phyloP scores from a whole-genome alignment of 202 grass and related monocot species.

The Tripidium arundinaceum region DNA sequence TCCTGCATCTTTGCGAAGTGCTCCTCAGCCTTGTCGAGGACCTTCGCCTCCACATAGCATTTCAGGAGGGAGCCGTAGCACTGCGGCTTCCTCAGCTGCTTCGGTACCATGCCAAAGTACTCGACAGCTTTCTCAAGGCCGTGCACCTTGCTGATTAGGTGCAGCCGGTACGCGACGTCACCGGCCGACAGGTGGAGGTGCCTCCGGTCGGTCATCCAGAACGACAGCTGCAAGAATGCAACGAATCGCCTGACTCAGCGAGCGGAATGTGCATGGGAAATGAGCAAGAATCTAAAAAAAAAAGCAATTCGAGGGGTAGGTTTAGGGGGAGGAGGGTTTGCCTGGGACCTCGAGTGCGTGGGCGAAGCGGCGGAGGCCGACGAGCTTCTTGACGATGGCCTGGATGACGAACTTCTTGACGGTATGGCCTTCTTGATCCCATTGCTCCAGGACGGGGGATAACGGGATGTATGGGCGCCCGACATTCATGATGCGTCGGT shows the following conservation, averaged over 20 bases:
- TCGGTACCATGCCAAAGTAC: conserved; percentile 45
- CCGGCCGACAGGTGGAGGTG: conserved; percentile 33
- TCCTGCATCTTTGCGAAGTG: conserved; percentile 58
- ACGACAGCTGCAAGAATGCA: conserved; percentile 48
- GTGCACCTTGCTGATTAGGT: conserved; percentile 48
- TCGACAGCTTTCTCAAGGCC: conserved; percentile 45
- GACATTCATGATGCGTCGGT: conserved; percentile 21
- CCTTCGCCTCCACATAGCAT: conserved; percentile 59
- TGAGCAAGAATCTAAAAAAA: not conserved
- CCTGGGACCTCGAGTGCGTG: conserved; percentile 56
- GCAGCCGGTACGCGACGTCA: conserved; percentile 49
- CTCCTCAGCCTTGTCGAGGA: conserved; percentile 45
- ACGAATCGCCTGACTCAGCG: not conserved
- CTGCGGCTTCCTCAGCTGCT: conserved; percentile 33
- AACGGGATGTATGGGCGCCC: conserved; percentile 23
- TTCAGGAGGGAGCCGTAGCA: conserved; percentile 54
- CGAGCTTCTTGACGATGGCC: conserved; percentile 48
- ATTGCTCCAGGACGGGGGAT: conserved; percentile 48
- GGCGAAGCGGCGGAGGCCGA: conserved; percentile 32
- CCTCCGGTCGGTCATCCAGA: conserved; percentile 61
- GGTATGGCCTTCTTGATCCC: conserved; percentile 41
- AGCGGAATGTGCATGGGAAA: not conserved
- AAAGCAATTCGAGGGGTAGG: not conserved
- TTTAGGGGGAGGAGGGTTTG: not conserved
- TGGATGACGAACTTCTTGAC: conserved; percentile 43